Conservation (phyloP, 2,329 filamentous ascomycete species). For the Colletotrichum sp. region DNA sequence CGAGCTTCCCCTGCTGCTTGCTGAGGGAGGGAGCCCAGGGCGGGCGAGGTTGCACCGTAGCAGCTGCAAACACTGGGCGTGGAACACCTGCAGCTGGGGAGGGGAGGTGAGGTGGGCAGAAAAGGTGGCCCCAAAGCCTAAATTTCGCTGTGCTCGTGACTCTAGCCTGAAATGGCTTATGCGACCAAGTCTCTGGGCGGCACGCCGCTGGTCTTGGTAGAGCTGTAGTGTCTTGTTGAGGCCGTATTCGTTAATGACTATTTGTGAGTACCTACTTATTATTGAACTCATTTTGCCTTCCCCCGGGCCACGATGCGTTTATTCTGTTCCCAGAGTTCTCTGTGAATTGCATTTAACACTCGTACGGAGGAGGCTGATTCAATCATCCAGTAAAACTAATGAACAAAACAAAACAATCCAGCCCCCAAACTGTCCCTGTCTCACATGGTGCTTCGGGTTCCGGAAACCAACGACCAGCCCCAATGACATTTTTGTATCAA, state of each 20-base stretch:
- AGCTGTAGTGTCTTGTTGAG: neutral
- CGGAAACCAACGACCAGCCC: neutral
- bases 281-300: neutral
- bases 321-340: neutral
- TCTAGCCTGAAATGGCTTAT: slow-evolving; percentile 17
- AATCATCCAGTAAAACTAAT: neutral
- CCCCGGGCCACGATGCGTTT: neutral
- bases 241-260: neutral
- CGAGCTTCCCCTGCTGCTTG: neutral
- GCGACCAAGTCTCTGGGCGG: slow-evolving; percentile 16
- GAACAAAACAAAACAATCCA: neutral
- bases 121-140: neutral
- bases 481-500: neutral
- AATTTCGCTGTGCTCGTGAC: slow-evolving; percentile 19
- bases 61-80: neutral
- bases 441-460: slow-evolving; percentile 5
- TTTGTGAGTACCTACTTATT: neutral
- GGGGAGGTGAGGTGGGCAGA: neutral
- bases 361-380: neutral
- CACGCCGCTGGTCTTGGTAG: neutral
- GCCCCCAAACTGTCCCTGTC: slow-evolving; percentile 15
- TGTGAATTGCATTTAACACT: neutral
- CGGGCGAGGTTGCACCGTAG: neutral
- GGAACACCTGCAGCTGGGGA: neutral
- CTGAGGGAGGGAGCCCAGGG: neutral